Evolutionary conservation across 1,139 yeast genomes (phyloP), one percentile per base, ranked within the genome.

Genomic region (Suhomyces guaymorum): DNA sequence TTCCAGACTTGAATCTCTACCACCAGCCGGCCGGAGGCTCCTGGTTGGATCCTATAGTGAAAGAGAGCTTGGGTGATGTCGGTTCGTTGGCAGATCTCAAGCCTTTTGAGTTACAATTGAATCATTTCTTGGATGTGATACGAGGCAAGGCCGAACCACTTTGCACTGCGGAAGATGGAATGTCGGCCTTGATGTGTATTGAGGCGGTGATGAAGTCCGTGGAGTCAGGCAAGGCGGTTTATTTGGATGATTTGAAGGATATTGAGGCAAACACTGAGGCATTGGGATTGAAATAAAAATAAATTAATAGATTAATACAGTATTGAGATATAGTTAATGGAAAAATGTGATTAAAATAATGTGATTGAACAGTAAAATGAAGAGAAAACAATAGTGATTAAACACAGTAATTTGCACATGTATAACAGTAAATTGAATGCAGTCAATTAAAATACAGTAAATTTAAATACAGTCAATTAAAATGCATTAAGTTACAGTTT

Each of bases 101-200:
- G 16, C 68, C 68, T 1, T 63, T 63, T 42, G 69, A 62, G 36
- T 51, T 60, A 23, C 69, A 63, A 40, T 47, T 63, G 31, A 54
- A 54, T 17, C 72, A 66, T 44, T 66, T 67, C 39, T 56, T 65
- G 17, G 62, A 65, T 31, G 56, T 67, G 6, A 61, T 67, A 3
- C 43, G 49, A 15, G 64, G 60, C 3, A 52, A 51, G 3, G 44
- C 43, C 2, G 55, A 52, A 12, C 69, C 70, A 0, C 54, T 48
- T 15, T 67, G 73, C 42, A 54, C 55, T 10, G 61, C 63, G 7
- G 66, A 61, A 24, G 73, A 67, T 46, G 73, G 70, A 0, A 63
- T 67, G 13, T 54, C 62, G 4, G 70, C 71, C 4, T 49, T 61
- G 15, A 37, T 53, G 12, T 51, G 55, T 29, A 44, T 53, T 11